Percentiles rank a stretch among this genome's conserved stretches.
Conservation (phyloP, 768 basidiomycete genomes). For the Lactifluus piperatus region DNA sequence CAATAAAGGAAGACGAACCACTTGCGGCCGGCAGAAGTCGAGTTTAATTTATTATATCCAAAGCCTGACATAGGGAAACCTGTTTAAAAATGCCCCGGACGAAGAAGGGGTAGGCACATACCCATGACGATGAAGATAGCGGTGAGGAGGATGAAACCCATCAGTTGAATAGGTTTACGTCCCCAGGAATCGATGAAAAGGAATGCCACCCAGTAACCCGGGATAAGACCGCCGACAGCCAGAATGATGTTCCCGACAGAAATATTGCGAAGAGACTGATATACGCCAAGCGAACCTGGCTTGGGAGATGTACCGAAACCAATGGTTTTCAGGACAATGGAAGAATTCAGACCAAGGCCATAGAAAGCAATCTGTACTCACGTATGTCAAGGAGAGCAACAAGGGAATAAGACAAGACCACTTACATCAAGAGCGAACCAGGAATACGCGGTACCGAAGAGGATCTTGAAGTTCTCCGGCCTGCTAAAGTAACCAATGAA, state of each 20-base stretch:
- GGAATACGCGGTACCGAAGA: constrained; percentile 69
- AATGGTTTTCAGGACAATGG: constrained; percentile 66
- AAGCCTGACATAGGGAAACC: constrained; percentile 40
- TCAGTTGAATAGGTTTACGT: constrained; percentile 72
- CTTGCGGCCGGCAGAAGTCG: constrained; percentile 33
- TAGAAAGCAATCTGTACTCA: constrained; percentile 68
- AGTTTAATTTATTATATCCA: constrained; percentile 49
- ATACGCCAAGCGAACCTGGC: constrained; percentile 30
- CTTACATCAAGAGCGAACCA: constrained; percentile 85
- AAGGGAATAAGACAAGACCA: constrained; percentile 27
- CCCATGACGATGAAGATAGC: constrained; percentile 62
- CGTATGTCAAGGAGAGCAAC: neutral
- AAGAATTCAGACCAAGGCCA: constrained; percentile 78
- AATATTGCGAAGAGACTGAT: constrained; percentile 51
- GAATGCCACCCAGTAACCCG: constrained; percentile 63
- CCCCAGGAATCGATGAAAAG: constrained; percentile 71
- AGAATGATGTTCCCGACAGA: constrained; percentile 72
- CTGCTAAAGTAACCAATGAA: constrained; percentile 60
- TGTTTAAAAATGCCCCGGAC: neutral
- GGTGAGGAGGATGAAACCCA: constrained; percentile 66
- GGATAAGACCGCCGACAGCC: constrained; percentile 70
- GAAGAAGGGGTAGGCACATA: constrained; percentile 25
- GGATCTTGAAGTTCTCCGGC: constrained; percentile 72
- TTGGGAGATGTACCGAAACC: constrained; percentile 49
- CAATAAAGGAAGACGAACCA: constrained; percentile 81